Conservation (phyloP, 2,329 filamentous ascomycete species). For the Knufia fluminis region DNA sequence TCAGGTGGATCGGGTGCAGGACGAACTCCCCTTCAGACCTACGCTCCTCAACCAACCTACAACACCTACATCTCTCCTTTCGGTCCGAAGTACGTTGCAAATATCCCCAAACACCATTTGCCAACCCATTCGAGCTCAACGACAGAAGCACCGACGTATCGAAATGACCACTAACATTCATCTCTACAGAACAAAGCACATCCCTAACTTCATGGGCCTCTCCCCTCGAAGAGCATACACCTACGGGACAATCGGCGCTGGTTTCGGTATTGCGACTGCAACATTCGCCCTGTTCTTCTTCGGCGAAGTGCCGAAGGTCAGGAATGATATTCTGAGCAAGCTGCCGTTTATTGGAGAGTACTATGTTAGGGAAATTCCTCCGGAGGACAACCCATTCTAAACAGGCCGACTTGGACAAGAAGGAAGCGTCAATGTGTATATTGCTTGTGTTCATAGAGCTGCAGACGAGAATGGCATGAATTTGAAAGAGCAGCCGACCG, state of each 20-base stretch:
- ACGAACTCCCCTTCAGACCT: slow-evolving; percentile 18
- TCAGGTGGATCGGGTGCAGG: slow-evolving; percentile 14
- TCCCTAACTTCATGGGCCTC: slow-evolving; percentile 22
- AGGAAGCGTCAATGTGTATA: background rate
- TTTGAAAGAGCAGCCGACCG: no score
- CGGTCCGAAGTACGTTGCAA: slow-evolving; percentile 51
- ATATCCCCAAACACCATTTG: slow-evolving; percentile 36
- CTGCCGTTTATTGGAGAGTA: slow-evolving; percentile 49
- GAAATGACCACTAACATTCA: slow-evolving; percentile 2
- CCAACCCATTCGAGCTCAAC: background rate
- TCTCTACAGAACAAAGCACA: slow-evolving; percentile 12
- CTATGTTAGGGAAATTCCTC: slow-evolving; percentile 49
- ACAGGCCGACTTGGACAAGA: background rate
- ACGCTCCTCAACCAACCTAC: slow-evolving; percentile 22
- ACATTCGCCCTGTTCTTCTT: slow-evolving; percentile 57
- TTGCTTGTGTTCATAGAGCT: background rate
- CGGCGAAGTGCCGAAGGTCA: slow-evolving; percentile 53
- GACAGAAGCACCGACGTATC: slow-evolving; percentile 6
- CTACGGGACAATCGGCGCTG: slow-evolving; percentile 40
- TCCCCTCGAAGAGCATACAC: slow-evolving; percentile 14
- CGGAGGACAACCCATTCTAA: slow-evolving; percentile 48
- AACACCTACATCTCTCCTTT: slow-evolving; percentile 48
- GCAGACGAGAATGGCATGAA: no score
- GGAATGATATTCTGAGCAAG: slow-evolving; percentile 53
- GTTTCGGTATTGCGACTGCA: slow-evolving; percentile 49